These are phyloP conservation scores for Daldinia sp. DNA, from an alignment of 2,329 filamentous ascomycete genomes.

Conservation along the genomic window DNA sequence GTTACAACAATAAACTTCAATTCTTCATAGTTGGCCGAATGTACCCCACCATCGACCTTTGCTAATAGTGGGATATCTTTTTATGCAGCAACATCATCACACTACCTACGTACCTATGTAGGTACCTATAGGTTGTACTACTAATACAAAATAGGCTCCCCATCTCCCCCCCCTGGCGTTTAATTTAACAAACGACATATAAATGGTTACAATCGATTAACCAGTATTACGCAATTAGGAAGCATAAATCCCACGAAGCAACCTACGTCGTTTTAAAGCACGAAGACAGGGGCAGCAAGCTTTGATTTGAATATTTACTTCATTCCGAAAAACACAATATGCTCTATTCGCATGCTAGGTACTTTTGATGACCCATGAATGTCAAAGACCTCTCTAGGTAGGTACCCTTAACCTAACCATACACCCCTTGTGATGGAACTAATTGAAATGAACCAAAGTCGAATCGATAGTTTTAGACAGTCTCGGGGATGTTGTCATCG, in stretches of 20 bases:
- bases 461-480: constrained; percentile 49
- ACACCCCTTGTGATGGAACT: constrained; percentile 25
- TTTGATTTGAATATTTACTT: constrained; percentile 20
- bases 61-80: neutral
- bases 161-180: neutral
- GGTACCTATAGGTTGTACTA: too few species aligned
- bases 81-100: neutral
- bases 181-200: neutral
- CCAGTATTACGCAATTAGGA: neutral
- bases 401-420: constrained; percentile 33
- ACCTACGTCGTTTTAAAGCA: neutral
- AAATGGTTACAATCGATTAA: neutral
- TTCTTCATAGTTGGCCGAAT: neutral
- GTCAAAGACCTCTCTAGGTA: constrained; percentile 35
- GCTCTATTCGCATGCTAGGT: constrained; percentile 41
- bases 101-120: too few species aligned
- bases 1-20: neutral
- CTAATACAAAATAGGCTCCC: too few species aligned
- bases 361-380: constrained; percentile 39
- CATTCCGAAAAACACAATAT: constrained; percentile 25
- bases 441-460: constrained; percentile 22
- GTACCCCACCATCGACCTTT: neutral
- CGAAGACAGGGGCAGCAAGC: neutral
- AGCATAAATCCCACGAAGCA: neutral
- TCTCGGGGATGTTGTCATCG: constrained; percentile 80